These are phyloP conservation scores for Sclerotinia sclerotiorum DNA, from an alignment of 2,329 filamentous ascomycete species.

Conservation along the genomic window DNA sequence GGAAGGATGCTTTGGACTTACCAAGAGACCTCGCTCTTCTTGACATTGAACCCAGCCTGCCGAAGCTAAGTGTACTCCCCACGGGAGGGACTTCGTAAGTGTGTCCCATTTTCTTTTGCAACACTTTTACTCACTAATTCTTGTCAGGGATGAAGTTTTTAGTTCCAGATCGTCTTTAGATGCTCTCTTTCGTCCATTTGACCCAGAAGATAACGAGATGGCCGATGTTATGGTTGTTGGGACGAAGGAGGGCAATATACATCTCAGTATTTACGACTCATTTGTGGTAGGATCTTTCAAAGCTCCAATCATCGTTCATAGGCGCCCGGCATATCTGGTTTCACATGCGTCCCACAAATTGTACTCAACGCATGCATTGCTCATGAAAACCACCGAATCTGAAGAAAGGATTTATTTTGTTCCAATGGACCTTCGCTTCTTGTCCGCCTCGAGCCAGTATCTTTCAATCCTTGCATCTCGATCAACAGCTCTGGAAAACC, in stretches of 20 bases:
- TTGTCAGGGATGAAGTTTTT: constrained; percentile 41
- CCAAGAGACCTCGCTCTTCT: constrained; percentile 71
- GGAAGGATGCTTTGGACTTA: constrained; percentile 49
- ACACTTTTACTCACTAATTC: constrained; percentile 3
- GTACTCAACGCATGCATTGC: constrained; percentile 72
- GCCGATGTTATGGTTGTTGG: constrained; percentile 78
- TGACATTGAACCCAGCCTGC: constrained; percentile 73
- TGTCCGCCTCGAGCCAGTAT: constrained; percentile 74
- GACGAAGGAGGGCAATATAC: constrained; percentile 67
- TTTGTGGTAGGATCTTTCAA: constrained; percentile 72
- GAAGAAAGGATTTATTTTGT: constrained; percentile 57
- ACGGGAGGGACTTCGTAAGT: constrained; percentile 63
- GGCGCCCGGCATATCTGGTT: constrained; percentile 42
- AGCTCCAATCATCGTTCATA: constrained; percentile 43
- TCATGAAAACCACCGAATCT: constrained; percentile 53
- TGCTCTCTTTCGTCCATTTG: constrained; percentile 40
- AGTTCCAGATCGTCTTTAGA: constrained; percentile 40
- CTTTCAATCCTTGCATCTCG: constrained; percentile 83
- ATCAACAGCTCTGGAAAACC: constrained; percentile 80
- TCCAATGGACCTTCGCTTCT: constrained; percentile 80
- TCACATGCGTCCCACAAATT: constrained; percentile 70
- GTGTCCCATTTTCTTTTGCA: constrained; percentile 3
- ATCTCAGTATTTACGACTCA: constrained; percentile 82
- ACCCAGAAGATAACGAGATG: constrained; percentile 66
- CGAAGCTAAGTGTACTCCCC: constrained; percentile 72